These are phyloP conservation scores for Mangifera indica DNA, from an alignment of 345 rosid genomes.

Conservation along the genomic window DNA sequence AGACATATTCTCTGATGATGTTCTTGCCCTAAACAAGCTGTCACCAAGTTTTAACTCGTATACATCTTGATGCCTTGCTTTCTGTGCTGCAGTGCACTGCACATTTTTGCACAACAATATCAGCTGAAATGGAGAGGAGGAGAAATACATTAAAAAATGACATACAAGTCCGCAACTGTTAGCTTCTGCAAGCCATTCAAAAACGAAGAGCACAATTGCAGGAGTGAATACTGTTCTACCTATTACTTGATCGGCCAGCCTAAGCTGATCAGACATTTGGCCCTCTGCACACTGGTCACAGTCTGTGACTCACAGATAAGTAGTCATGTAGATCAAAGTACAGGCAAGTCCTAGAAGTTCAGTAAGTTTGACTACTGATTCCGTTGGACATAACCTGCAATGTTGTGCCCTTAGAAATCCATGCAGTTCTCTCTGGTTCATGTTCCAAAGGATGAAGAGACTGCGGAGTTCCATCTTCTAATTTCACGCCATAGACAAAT, in stretches of 20 bases:
- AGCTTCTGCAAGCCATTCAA: background rate
- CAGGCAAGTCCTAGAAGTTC: conserved; percentile 27
- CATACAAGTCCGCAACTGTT: background rate
- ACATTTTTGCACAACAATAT: conserved; percentile 9
- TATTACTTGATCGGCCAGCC: conserved; percentile 27
- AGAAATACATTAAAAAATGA: background rate
- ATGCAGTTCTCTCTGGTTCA: conserved; percentile 76
- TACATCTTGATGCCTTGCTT: background rate
- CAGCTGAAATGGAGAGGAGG: conserved; percentile 1
- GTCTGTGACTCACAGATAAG: too few relatives aligned
- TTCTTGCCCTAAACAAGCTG: conserved; percentile 12
- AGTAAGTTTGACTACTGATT: conserved; percentile 24
- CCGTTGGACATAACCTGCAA: conserved; percentile 62
- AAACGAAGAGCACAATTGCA: background rate
- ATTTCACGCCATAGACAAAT: conserved; percentile 68
- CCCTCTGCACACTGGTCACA: conserved; percentile 23
- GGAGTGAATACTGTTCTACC: background rate
- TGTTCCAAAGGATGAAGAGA: conserved; percentile 59
- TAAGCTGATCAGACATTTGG: conserved; percentile 15
- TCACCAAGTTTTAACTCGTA: background rate
- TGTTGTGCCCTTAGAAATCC: conserved; percentile 63
- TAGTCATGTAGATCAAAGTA: conserved; percentile 10
- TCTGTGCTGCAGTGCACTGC: conserved; percentile 8
- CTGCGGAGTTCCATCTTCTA: conserved; percentile 48
- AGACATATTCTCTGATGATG: background rate